Evolutionary conservation across 306 rosid genomes (phyloP), one percentile per base, ranked within the genome.

Genomic region (Morella rubra): DNA sequence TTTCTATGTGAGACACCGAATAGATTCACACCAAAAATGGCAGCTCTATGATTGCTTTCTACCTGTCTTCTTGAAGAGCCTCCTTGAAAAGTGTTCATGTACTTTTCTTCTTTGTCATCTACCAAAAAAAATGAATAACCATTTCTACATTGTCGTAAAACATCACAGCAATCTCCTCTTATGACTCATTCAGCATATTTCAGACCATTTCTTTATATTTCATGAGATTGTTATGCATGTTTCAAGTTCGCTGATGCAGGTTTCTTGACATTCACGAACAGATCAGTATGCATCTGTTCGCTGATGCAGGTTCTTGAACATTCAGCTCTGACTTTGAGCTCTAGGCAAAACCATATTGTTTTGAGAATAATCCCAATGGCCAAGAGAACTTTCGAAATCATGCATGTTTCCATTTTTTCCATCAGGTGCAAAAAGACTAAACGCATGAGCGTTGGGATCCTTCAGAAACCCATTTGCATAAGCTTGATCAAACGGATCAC

Each of bases 31-130:
- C 10, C 10, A 44, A 73, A 73, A 79, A 52, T 20, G 8, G 14
- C n/a, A 47, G 15, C 11, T 37, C 53, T 44, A 27, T 50, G 45
- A 66, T 40, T 49, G n/a, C 19, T 24, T 1, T 47, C n/a, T 71
- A 86, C 98, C 83, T 84, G 79, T 93, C 96, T 73, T 93, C 97
- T 4, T 81, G 78, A 2, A n/a, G n/a, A n/a, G n/a, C n/a, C n/a
- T n/a, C n/a, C n/a, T n/a, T n/a, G n/a, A n/a, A n/a, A n/a, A n/a
- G n/a, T n/a, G n/a, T n/a, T n/a, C n/a, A n/a, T n/a, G n/a, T n/a
- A n/a, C n/a, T n/a, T n/a, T n/a, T n/a, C n/a, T n/a, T n/a, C n/a
- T n/a, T n/a, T n/a, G n/a, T n/a, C n/a, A n/a, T n/a, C n/a, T n/a
- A n/a, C n/a, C n/a, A n/a, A n/a, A n/a, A n/a, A n/a, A n/a, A n/a